A percentile compares a stretch with the other conserved stretches of the same genome.
Conservation (phyloP, 2,329 filamentous ascomycete species). For the Pyrenochaeta sp. region DNA sequence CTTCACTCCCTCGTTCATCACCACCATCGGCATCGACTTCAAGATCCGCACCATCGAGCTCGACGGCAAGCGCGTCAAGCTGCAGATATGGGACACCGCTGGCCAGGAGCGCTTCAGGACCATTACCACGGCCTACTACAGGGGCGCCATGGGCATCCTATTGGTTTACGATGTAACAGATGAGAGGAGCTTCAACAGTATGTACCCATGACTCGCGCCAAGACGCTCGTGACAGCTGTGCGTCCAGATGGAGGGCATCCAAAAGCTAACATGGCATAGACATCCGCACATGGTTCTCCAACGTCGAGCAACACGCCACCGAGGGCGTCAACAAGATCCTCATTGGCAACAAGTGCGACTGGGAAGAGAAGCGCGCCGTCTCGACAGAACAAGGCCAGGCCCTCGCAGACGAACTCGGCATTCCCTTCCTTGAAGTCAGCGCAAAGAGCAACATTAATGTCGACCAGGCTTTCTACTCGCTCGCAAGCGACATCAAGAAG, state of each 20-base stretch:
- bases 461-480: conserved; percentile 96
- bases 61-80: conserved; percentile 97
- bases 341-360: conserved; percentile 99
- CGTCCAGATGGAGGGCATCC: conserved; percentile 12
- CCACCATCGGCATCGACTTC: conserved; percentile 99
- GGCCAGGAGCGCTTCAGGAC: conserved; percentile 98
- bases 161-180: conserved; percentile 99
- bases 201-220: conserved; percentile 42
- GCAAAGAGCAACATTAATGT: conserved; percentile 99
- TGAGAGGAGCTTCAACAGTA: conserved; percentile 94
- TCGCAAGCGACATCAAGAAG: conserved; percentile 98
- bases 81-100: conserved; percentile 99
- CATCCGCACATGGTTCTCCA: conserved; percentile 99
- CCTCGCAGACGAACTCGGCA: conserved; percentile 92
- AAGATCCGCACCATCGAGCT: conserved; percentile 99
- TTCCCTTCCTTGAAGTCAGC: conserved; percentile 97
- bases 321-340: conserved; percentile 99
- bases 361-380: conserved; percentile 98
- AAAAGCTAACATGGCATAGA: conserved; percentile 63
- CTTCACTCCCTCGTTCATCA: conserved; percentile 97
- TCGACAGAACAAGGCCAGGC: conserved; percentile 92
- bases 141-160: conserved; percentile 97
- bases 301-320: conserved; percentile 96
- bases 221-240: background rate
- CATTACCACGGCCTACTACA: conserved; percentile 98